Conservation (phyloP, 306 rosid genomes). For the Vachellia pachyceras region DNA sequence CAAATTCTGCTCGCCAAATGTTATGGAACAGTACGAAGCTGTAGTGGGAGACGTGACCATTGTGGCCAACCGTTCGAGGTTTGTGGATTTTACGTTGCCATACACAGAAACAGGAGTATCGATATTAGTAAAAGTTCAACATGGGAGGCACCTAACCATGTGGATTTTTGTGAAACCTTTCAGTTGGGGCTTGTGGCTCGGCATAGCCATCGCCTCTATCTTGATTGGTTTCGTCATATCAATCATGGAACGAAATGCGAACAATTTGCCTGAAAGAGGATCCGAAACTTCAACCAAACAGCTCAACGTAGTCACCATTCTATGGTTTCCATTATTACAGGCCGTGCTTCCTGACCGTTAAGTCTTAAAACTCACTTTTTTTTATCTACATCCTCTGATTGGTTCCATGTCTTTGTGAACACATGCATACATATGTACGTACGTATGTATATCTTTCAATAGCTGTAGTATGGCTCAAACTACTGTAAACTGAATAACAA, state of each 20-base stretch:
- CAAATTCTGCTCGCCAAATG: no score
- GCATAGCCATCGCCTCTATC: conserved; percentile 23
- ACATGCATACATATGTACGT: no score
- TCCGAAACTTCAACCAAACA: not conserved
- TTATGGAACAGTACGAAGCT: conserved; percentile 33
- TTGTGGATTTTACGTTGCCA: conserved; percentile 45
- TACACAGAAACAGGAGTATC: conserved; percentile 37
- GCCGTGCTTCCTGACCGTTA: conserved; percentile 47
- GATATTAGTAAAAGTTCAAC: conserved; percentile 31
- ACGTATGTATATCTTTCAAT: no score
- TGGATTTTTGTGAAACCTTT: conserved; percentile 46
- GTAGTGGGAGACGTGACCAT: conserved; percentile 48
- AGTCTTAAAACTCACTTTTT: no score
- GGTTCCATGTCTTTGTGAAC: no score
- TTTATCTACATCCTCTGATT: no score
- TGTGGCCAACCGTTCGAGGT: conserved; percentile 35
- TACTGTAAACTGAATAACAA: no score
- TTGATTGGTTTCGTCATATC: conserved; percentile 34
- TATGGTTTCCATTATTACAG: conserved; percentile 45
- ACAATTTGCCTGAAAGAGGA: not conserved
- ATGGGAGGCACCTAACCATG: conserved; percentile 37
- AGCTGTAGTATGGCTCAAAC: not conserved
- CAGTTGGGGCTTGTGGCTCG: conserved; percentile 50
- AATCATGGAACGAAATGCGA: conserved; percentile 46
- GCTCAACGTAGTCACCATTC: not conserved